Conservation (phyloP, 2,329 filamentous ascomycete genomes). For the Fusarium sacchari region DNA sequence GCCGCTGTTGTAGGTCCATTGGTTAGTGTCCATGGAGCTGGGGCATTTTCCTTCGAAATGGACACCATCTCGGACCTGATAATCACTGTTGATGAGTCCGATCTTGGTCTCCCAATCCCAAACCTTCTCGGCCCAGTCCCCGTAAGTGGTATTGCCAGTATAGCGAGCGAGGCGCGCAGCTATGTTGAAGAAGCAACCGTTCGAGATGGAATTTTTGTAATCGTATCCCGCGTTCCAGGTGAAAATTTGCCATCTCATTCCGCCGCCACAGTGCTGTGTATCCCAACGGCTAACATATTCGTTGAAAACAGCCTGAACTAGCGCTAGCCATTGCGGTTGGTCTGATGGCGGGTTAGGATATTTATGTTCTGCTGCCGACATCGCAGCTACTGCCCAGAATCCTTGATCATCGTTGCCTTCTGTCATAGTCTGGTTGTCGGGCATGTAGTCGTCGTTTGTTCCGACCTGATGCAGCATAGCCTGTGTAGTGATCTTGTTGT, state of each 20-base stretch:
- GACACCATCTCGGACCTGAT: constrained; percentile 63
- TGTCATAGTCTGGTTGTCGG: constrained; percentile 68
- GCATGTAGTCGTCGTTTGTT: constrained; percentile 70
- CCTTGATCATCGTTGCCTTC: constrained; percentile 80
- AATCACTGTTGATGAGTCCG: constrained; percentile 66
- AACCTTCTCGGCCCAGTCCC: constrained; percentile 76
- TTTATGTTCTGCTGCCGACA: constrained; percentile 80
- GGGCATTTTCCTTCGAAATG: constrained; percentile 40
- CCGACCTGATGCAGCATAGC: constrained; percentile 70
- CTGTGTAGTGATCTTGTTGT: constrained; percentile 68
- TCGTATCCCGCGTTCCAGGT: constrained; percentile 76
- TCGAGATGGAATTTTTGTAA: constrained; percentile 77
- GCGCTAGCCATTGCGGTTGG: constrained; percentile 77
- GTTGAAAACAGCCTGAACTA: constrained; percentile 84
- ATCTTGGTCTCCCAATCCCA: constrained; percentile 72
- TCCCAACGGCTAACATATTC: constrained; percentile 81
- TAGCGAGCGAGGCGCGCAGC: constrained; percentile 78
- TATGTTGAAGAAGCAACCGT: constrained; percentile 76
- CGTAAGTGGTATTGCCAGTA: constrained; percentile 82
- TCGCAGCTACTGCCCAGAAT: constrained; percentile 85
- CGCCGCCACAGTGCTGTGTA: constrained; percentile 70
- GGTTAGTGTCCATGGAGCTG: constrained; percentile 47
- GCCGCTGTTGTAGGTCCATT: constrained; percentile 77
- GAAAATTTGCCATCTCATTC: constrained; percentile 88
- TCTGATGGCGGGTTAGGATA: constrained; percentile 74